Base-by-base conservation (phyloP, 2,329 filamentous ascomycete species). In the Diaporthe sp. region DNA sequence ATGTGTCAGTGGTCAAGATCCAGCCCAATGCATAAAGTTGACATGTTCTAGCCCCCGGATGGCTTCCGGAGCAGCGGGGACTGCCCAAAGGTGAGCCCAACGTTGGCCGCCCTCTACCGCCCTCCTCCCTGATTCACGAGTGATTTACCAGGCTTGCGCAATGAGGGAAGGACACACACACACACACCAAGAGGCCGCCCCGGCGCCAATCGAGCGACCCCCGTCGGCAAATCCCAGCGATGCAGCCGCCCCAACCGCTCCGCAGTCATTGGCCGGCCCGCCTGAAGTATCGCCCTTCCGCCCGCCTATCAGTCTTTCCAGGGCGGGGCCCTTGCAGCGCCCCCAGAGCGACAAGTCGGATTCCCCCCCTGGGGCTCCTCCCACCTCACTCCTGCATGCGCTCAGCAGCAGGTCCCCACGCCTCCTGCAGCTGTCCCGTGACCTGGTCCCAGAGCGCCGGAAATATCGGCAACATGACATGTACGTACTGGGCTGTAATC, bases 371-470 rank as follows among this genome's bases (percentile, higher is more conserved):
- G 70, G 44, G 15, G 8, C 51, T 10, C n/a, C 12, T 51, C 51
- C 58, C 74, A 75, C 39, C 69, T 75, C 74, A 75, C 58, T 31
- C 61, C 73, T 74, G 74, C 74, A 70, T 70, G 7, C 34, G 17
- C 37, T 6, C n/a, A 8, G 37, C 73, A 31, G 55, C 49, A 51
- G 42, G 25, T 65, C 55, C 61, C 31, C 61, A 58, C 49, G 31
- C 37, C 39, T 51, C 25, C n/a, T 39, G 25, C 44, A 46, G 55
- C n/a, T 22, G 19, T 62, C 42, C 44, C 15, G 53, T 68, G 46
- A 62, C 71, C 58, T 44, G 34, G 71, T 57, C 37, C 71, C 58
- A 57, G 58, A 51, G 25, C 34, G 31, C 22, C 58, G 71, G 71
- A 55, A 55, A 53, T 28, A 19, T 68, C 65, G 65, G 65, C 46